Conservation (phyloP, 148 eudicot species). For the Rhododendron ovatum region DNA sequence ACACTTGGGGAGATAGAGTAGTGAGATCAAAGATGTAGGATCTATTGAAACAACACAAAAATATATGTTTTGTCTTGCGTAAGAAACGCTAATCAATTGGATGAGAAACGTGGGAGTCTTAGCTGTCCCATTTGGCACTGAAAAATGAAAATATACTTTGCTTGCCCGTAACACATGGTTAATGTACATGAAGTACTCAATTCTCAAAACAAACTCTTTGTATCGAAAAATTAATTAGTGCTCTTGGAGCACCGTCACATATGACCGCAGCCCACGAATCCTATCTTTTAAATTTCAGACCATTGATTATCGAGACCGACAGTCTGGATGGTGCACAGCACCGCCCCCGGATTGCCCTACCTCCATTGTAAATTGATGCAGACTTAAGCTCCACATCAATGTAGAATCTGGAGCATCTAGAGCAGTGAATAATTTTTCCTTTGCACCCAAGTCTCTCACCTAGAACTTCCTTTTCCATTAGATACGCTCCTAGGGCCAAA, state of each 20-base stretch:
- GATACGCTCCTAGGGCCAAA: not conserved
- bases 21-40: not conserved
- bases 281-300: too few species aligned
- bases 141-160: not conserved
- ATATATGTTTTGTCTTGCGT: not conserved
- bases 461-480: not conserved
- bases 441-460: not conserved
- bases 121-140: not conserved
- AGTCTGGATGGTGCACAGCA: too few species aligned
- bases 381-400: too few species aligned
- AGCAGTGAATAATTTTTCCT: not conserved
- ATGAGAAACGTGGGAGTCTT: not conserved
- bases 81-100: not conserved
- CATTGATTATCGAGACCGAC: too few species aligned
- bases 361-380: not conserved
- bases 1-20: not conserved
- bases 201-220: not conserved
- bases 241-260: not conserved
- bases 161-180: not conserved
- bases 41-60: not conserved
- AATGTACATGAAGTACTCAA: not conserved
- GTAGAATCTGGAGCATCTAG: too few species aligned
- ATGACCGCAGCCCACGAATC: too few species aligned
- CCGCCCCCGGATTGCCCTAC: not conserved
- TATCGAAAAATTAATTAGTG: not conserved